phyloP scores from a whole-genome alignment of 805 yeast species.

The Nakazawaea sp. region DNA sequence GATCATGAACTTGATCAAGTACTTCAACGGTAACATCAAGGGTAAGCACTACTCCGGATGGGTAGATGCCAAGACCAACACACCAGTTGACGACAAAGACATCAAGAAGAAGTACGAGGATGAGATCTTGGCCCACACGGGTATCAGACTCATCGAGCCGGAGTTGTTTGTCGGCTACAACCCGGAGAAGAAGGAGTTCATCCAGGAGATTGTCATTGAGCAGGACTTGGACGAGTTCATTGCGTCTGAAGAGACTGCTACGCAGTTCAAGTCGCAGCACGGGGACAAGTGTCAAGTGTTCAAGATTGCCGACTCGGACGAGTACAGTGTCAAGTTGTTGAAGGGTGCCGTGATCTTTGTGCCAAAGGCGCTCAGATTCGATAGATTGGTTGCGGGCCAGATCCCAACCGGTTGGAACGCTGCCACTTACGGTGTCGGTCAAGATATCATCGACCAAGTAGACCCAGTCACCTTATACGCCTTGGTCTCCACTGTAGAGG shows the following conservation, averaged over 20 bases:
- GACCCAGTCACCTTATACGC: conserved; percentile 93
- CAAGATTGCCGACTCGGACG: conserved; percentile 84
- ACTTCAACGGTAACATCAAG: conserved; percentile 86
- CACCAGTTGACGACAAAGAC: conserved; percentile 92
- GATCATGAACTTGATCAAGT: conserved; percentile 97
- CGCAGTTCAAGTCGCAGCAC: conserved; percentile 88
- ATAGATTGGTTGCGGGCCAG: conserved; percentile 83
- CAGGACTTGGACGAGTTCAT: conserved; percentile 96
- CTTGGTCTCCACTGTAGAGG: conserved; percentile 92
- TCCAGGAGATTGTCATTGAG: conserved; percentile 95
- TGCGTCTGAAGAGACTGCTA: conserved; percentile 91
- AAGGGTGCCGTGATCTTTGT: conserved; percentile 88
- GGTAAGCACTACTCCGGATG: conserved; percentile 93
- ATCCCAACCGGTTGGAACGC: conserved; percentile 99
- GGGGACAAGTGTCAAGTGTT: conserved; percentile 91
- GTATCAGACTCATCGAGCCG: conserved; percentile 95
- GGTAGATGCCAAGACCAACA: conserved; percentile 91
- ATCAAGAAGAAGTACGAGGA: conserved; percentile 89
- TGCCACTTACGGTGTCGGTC: conserved; percentile 87
- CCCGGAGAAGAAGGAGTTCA: conserved; percentile 86
- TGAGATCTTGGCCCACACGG: conserved; percentile 84
- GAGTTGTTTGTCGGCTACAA: conserved; percentile 91
- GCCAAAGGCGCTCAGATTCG: conserved; percentile 78
- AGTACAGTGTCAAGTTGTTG: conserved; percentile 81
- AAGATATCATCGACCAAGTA: conserved; percentile 88